phyloP scores from a whole-genome alignment of 179 eudicot genomes.

The Beta lomatogona region DNA sequence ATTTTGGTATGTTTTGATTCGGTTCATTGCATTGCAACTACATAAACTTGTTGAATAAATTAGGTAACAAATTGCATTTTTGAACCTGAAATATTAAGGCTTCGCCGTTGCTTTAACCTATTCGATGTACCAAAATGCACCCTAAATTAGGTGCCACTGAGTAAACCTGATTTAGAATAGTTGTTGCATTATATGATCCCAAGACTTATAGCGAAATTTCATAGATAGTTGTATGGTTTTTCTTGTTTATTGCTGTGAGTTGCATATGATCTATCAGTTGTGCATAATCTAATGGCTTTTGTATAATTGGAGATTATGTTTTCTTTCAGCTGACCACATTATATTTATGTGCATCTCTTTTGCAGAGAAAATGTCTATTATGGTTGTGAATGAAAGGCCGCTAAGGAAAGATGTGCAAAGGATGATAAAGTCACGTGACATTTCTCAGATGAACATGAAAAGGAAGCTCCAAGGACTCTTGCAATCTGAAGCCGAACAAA shows the following conservation, averaged over 20 bases:
- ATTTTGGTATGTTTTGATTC: too few relatives aligned
- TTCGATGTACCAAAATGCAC: too few relatives aligned
- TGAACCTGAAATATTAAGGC: too few relatives aligned
- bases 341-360: background rate
- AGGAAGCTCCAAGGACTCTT: slow-evolving; percentile 11
- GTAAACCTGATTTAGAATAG: too few relatives aligned
- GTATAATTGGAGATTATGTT: background rate
- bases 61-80: too few relatives aligned
- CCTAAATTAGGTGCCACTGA: too few relatives aligned
- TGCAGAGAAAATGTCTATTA: slow-evolving; percentile 34
- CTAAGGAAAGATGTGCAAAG: slow-evolving; percentile 7
- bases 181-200: too few relatives aligned
- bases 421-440: slow-evolving; percentile 8
- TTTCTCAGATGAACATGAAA: slow-evolving; percentile 16
- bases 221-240: too few relatives aligned
- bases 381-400: slow-evolving; percentile 22
- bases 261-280: background rate
- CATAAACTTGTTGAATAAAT: too few relatives aligned
- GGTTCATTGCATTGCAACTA: too few relatives aligned
- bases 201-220: too few relatives aligned
- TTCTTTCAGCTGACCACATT: background rate
- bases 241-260: background rate
- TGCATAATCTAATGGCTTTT: background rate
- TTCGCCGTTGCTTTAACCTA: too few relatives aligned
- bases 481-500: slow-evolving; percentile 14